Percentiles rank a stretch among this genome's conserved stretches.
Conservation (phyloP, 2,329 filamentous ascomycete species). For the Arthroderma sp. region DNA sequence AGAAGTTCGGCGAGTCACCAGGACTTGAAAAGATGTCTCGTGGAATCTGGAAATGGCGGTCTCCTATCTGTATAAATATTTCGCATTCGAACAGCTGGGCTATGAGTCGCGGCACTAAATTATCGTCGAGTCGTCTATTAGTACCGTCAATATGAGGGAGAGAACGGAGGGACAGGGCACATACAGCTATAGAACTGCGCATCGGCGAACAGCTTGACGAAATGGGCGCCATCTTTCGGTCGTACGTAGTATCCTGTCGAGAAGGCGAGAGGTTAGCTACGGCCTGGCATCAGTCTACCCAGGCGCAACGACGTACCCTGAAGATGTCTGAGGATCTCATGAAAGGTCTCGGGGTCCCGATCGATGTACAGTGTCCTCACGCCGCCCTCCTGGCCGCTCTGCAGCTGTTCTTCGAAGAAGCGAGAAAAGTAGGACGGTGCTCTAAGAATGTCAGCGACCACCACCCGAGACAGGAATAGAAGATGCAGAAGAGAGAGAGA, state of each 20-base stretch:
- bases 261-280: too few relatives aligned
- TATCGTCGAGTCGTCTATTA: neutral
- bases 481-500: neutral
- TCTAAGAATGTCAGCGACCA: slow-evolving; percentile 45
- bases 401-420: slow-evolving; percentile 76
- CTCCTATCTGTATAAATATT: slow-evolving; percentile 84
- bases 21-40: slow-evolving; percentile 74
- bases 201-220: slow-evolving; percentile 85
- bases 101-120: slow-evolving; percentile 70
- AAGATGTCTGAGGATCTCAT: slow-evolving; percentile 77
- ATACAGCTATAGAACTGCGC: slow-evolving; percentile 83
- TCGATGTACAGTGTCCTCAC: slow-evolving; percentile 88
- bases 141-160: neutral
- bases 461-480: neutral
- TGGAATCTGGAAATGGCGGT: slow-evolving; percentile 77
- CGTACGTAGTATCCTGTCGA: slow-evolving; percentile 66
- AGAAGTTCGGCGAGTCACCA: slow-evolving; percentile 91
- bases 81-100: slow-evolving; percentile 83
- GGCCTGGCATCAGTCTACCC: neutral
- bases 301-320: slow-evolving; percentile 45
- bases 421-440: slow-evolving; percentile 94
- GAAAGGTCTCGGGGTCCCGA: slow-evolving; percentile 77
- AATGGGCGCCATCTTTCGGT: slow-evolving; percentile 71
- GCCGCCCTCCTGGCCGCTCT: slow-evolving; percentile 46
- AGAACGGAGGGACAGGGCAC: slow-evolving; percentile 19